These are phyloP conservation scores for Xylaria castorea DNA, from an alignment of 495 filamentous ascomycete genomes.

Conservation along the genomic window DNA sequence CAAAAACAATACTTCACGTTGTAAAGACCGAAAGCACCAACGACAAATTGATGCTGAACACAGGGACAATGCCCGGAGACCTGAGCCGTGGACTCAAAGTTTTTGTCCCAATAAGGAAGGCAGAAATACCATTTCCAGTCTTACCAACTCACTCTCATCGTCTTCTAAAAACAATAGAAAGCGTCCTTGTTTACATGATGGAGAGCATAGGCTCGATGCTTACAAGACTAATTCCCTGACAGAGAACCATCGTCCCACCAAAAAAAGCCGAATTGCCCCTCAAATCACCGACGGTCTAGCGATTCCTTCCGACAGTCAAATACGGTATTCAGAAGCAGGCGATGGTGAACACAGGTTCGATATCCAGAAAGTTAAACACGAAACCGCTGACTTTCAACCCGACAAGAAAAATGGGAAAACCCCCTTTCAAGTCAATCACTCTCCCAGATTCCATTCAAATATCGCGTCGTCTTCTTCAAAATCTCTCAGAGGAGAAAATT, in stretches of 20 bases:
- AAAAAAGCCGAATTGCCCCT: neutral
- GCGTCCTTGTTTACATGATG: neutral
- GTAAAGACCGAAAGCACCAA: neutral
- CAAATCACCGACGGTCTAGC: neutral
- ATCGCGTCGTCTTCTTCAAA: neutral
- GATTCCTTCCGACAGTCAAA: neutral
- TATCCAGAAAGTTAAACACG: neutral
- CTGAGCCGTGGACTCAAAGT: neutral
- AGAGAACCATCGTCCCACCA: neutral
- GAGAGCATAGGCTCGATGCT: neutral
- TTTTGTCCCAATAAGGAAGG: neutral
- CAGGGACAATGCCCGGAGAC: neutral
- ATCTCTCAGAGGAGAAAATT: neutral
- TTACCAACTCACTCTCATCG: neutral
- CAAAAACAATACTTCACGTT: neutral
- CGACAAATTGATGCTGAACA: neutral
- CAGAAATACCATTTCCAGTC: neutral
- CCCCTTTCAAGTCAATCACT: neutral
- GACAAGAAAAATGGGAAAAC: neutral
- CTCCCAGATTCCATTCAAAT: neutral
- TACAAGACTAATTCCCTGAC: neutral
- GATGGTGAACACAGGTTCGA: too few species aligned
- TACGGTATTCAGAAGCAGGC: too few species aligned
- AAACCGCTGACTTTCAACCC: neutral
- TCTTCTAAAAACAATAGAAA: neutral